Evolutionary conservation across 2,329 filamentous ascomycete species (phyloP), one percentile per base, ranked within the genome.

Genomic region (Hansfordia pulvinata): DNA sequence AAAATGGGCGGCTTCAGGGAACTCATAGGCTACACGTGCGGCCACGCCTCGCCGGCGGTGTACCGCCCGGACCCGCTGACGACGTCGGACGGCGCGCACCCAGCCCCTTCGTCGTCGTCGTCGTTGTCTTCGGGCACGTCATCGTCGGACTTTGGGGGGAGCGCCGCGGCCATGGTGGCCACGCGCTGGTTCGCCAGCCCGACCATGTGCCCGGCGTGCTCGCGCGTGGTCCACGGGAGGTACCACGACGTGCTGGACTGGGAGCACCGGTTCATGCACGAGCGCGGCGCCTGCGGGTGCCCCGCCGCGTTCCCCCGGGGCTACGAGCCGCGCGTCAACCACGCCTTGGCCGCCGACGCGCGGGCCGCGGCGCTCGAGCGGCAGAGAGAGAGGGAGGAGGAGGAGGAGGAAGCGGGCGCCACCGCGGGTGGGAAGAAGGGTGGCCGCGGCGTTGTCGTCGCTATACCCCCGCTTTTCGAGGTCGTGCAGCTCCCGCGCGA

Each of bases 11-110:
- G n/a, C n/a, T n/a, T 61, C 40, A 43, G 48, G 17, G 56, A 62
- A 37, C 62, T 49, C 35, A 39, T 60, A 24, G 53, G 50, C 28
- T 65, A 61, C 40, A 52, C 43, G 18, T 66, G 62, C 38, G 62
- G 60, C 10, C 62, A 66, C 42, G 54, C 52, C 25, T 54, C 53
- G 6, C 20, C 52, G 4, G 43, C 50, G 1, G 44, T 55, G 8
- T 44, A 60, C 24, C 50, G 54, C 0, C 42, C 48, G 3, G 65
- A 62, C 33, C 61, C 62, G 2, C 24, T 57, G 32, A 58, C 56
- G 0, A 60, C 57, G 0, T 38, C 43, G 4, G 32, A 42, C 5
- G 41, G 50, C 32, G 47, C 35, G 16, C 52, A 53, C 28, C 52
- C 53, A 0, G 36, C 49, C 16, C 60, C 56, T 30, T 21, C 35